Evolutionary conservation across 768 basidiomycete genomes (phyloP), one percentile per base, ranked within the genome.

Genomic region (Suillus placidus): DNA sequence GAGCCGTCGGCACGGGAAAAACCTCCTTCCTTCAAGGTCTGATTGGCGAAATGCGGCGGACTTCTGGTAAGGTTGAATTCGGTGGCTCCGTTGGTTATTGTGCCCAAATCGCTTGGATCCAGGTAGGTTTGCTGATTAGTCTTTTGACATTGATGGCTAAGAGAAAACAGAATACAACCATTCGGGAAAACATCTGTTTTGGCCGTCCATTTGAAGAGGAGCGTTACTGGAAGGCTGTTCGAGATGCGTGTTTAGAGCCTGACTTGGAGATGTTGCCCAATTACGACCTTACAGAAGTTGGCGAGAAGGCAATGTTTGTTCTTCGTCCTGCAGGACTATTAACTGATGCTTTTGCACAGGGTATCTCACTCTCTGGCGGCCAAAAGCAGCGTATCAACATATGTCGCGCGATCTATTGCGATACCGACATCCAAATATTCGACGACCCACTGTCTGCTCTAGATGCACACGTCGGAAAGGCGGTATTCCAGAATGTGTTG

Each of bases 91-190:
- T 94, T 12, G 88, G 88, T 0, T 94, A 95, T 75, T 95, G 92
- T 70, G 88, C 90, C 18, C 95, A 98, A 73, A 88, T 83, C 52
- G 90, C 95, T 13, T 97, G 95, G 94, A 96, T 98, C 65, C 93
- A 95, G 76, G 88, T 85, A 65, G 67, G 66, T 65, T 35, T 18
- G 3, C 23, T 38, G 18, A 60, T 69, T 58, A 20, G 63, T 58
- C 38, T 14, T 23, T 43, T 57, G 56, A 8, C 35, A 57, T 37
- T 4, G 6, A 14, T 14, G 35, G 16, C 56, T 23, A 16, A 37
- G n/a, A 13, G n/a, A n/a, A 2, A 26, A 10, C 14, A 90, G 87
- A 91, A 93, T 75, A 85, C 93, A 0, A 96, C 94, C 0, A 86
- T 96, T 40, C 84, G 93, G 61, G 94, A 97, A 54, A 97, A 97